Conservation (phyloP, 345 rosid species). For the Ailanthus altissimus region DNA sequence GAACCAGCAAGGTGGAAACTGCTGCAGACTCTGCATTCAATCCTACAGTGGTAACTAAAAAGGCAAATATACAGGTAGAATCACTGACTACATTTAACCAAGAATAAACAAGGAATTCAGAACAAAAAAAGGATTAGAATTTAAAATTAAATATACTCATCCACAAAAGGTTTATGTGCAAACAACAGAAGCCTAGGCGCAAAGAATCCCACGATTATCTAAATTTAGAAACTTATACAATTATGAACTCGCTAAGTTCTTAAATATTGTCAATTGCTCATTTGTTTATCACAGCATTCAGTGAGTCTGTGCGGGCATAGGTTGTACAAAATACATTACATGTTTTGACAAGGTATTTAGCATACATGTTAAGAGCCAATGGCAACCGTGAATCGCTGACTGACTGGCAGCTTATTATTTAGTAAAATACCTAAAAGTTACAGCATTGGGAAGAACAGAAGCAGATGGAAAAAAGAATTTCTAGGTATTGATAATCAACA, state of each 20-base stretch:
- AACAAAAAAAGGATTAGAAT: neutral
- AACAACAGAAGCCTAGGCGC: neutral
- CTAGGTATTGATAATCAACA: neutral
- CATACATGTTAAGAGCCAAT: neutral
- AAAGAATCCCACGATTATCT: neutral
- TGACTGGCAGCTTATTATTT: neutral
- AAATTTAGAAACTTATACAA: neutral
- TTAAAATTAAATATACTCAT: neutral
- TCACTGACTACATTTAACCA: neutral
- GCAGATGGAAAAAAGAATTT: neutral
- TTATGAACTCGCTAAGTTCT: neutral
- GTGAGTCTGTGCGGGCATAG: neutral
- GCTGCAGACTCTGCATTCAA: neutral
- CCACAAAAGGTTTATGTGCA: neutral
- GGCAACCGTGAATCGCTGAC: neutral
- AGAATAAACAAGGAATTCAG: neutral
- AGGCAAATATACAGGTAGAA: neutral
- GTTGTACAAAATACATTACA: neutral
- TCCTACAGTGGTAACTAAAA: neutral
- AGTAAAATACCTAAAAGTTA: neutral
- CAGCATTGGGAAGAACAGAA: neutral
- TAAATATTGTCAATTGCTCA: neutral
- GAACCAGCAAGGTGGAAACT: neutral
- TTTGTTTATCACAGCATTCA: neutral
- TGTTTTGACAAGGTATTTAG: neutral